These are phyloP conservation scores for Pyrus bretschneideri DNA, from an alignment of 306 rosid species.

Conservation along the genomic window DNA sequence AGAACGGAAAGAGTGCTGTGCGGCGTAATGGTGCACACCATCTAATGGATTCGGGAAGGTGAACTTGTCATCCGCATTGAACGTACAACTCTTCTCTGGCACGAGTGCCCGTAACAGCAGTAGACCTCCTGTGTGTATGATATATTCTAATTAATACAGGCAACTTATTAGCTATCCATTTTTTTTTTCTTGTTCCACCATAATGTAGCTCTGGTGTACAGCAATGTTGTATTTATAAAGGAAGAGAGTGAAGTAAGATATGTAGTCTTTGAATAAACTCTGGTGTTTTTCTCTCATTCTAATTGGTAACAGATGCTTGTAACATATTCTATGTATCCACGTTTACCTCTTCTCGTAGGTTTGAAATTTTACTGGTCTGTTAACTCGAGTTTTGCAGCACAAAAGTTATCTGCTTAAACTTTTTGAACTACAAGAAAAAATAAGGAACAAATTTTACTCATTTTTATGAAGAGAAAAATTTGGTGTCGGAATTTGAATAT, in stretches of 20 bases:
- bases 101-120: slow-evolving; percentile 25
- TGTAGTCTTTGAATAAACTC: slow-evolving; percentile 40
- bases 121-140: slow-evolving; percentile 32
- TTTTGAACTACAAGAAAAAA: too few relatives aligned
- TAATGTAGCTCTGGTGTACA: slow-evolving; percentile 51
- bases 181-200: slow-evolving; percentile 30
- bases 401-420: background rate
- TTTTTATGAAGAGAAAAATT: too few relatives aligned
- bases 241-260: slow-evolving; percentile 33
- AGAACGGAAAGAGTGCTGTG: slow-evolving; percentile 17
- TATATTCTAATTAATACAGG: slow-evolving; percentile 33
- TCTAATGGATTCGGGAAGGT: slow-evolving; percentile 26
- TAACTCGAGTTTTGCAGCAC: background rate
- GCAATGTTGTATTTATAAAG: slow-evolving; percentile 42
- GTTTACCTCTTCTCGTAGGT: background rate
- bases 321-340: slow-evolving; percentile 10
- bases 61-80: slow-evolving; percentile 26
- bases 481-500: too few relatives aligned
- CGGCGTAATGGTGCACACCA: slow-evolving; percentile 24
- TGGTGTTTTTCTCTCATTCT: slow-evolving; percentile 31
- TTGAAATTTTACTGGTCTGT: background rate
- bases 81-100: slow-evolving; percentile 12
- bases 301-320: slow-evolving; percentile 20
- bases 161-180: slow-evolving; percentile 24
- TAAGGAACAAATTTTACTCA: too few relatives aligned